A percentile compares a stretch with the other conserved stretches of the same genome.
These are phyloP conservation scores for Talaromyces sp. DNA, from an alignment of 2,329 filamentous ascomycete genomes.

Conservation along the genomic window DNA sequence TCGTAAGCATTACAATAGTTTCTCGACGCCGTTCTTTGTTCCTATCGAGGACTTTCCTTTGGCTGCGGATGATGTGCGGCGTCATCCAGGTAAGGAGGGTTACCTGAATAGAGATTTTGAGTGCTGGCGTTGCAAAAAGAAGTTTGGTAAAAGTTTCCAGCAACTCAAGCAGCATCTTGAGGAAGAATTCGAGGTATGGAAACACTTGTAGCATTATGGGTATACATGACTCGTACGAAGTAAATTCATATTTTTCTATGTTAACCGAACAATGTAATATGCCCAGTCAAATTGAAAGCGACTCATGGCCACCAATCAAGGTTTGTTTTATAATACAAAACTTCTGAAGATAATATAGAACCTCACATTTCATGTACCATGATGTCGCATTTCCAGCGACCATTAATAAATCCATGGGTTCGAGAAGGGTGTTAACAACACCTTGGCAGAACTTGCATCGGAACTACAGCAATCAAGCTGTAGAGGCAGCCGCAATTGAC, in stretches of 20 bases:
- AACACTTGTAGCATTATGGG: constrained; percentile 31
- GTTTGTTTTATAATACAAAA: constrained; percentile 14
- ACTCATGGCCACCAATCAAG: constrained; percentile 9
- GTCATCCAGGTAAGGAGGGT: constrained; percentile 53
- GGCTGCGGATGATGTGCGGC: constrained; percentile 59
- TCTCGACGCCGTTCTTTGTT: constrained; percentile 81
- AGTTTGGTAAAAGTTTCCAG: constrained; percentile 71
- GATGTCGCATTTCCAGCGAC: constrained; percentile 10
- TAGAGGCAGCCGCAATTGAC: not conserved
- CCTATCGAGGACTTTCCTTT: constrained; percentile 76
- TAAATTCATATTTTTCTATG: constrained; percentile 4
- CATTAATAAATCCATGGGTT: not conserved
- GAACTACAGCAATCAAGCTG: not conserved
- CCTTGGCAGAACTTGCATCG: not conserved
- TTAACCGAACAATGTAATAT: not conserved
- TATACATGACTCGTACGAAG: not conserved
- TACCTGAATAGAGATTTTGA: constrained; percentile 64
- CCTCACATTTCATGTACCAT: not conserved
- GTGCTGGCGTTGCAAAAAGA: constrained; percentile 79
- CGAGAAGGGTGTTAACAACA: not conserved
- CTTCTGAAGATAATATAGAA: not conserved
- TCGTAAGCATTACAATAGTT: constrained; percentile 88
- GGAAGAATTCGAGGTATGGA: constrained; percentile 74
- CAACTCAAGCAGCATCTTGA: constrained; percentile 72
- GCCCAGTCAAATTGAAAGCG: not conserved